These are phyloP conservation scores for Hirschfeldia incana DNA, from an alignment of 345 rosid species.

Conservation along the genomic window DNA sequence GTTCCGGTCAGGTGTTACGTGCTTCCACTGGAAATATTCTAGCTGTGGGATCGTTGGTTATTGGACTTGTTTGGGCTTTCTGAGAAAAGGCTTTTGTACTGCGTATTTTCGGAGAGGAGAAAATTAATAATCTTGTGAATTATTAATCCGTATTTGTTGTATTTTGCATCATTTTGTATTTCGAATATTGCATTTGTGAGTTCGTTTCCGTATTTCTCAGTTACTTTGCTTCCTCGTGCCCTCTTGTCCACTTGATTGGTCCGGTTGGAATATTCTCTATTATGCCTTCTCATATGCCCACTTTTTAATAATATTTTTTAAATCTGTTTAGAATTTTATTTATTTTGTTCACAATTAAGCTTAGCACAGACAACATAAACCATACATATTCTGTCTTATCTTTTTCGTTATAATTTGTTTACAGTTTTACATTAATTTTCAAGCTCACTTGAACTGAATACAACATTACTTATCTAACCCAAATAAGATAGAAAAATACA, in stretches of 20 bases:
- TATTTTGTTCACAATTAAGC: neutral
- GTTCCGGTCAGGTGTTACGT: slow-evolving; percentile 22
- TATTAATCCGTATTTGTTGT: slow-evolving; percentile 14
- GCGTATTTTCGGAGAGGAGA: neutral
- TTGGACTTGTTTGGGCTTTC: slow-evolving; percentile 29
- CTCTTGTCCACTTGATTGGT: slow-evolving; percentile 36
- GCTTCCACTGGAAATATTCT: slow-evolving; percentile 9
- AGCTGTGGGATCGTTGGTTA: slow-evolving; percentile 27
- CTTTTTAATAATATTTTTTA: neutral
- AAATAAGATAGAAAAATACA: too few species aligned
- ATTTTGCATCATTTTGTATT: neutral
- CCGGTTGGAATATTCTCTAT: slow-evolving; percentile 23
- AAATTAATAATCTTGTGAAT: neutral
- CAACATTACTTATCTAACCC: neutral
- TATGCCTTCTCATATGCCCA: slow-evolving; percentile 7
- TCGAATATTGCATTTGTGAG: slow-evolving; percentile 2
- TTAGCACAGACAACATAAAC: neutral
- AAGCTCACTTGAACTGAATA: neutral
- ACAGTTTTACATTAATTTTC: neutral
- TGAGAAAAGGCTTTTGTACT: slow-evolving; percentile 12
- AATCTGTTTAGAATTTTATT: neutral
- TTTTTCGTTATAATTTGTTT: too few species aligned
- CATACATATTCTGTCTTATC: neutral
- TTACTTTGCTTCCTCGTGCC: neutral
- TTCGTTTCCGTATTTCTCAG: neutral